Base-by-base conservation (phyloP, 805 yeast genomes). In the Myxozyma melibiosi region DNA sequence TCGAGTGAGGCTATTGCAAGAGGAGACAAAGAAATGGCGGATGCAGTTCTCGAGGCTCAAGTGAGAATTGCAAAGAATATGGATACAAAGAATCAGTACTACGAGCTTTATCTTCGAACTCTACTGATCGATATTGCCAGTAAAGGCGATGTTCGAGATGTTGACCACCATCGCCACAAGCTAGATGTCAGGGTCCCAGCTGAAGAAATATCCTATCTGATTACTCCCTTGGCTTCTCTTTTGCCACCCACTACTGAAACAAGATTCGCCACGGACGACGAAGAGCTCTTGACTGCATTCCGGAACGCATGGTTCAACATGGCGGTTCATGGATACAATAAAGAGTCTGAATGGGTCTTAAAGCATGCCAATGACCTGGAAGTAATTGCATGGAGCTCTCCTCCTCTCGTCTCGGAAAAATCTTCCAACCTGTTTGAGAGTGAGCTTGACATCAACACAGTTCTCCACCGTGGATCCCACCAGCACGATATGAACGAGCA, bases 271-370 rank as follows among this genome's bases (percentile, higher is more conserved):
- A 42, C 65, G 66, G 70, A 67, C 7, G 82, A 85, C 61, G 80
- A 81, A 38, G 74, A 74, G 1, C 74, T 83, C 1, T 74, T 83
- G 46, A 78, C 80, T 44, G 74, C 84, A 57, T 89, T 92, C 76
- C 80, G 95, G 67, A 87, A 94, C 71, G 83, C 90, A 42, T 94
- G 99, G 99, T 90, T 89, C 71, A 94, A 92, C 67, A 77, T 94
- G 78, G 92, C 85, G 3, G 87, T 91, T 27, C 96, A 94, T 71
- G 99, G 99, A 0, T 90, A 84, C 69, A 80, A 83, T n/a, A 76
- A 76, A 53, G 77, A 77, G 20, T 84, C 94, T 0, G 75, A 76
- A 13, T 74, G 84, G 67, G 79, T 82, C 14, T 72, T 73, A 53
- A 72, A 73, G n/a, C 78, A 80, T 66, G 70, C 72, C 41, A 64